Conservation (phyloP, 495 filamentous ascomycete genomes). For the Xylaria bambusicola region DNA sequence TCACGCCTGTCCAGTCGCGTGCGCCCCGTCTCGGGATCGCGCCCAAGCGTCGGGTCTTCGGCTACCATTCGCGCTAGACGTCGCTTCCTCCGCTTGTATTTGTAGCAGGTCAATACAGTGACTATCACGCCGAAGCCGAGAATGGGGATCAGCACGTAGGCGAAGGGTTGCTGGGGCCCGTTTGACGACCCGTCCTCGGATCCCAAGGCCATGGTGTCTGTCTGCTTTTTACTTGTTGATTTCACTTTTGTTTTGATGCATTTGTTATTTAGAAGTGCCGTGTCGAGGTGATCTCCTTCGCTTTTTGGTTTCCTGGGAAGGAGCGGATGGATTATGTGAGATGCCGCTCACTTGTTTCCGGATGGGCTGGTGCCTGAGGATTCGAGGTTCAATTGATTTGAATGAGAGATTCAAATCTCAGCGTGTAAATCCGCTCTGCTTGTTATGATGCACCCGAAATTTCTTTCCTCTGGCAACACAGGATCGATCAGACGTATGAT, state of each 20-base stretch:
- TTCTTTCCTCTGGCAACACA: not conserved
- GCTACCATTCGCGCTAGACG: not conserved
- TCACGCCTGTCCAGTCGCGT: slow-evolving; percentile 3
- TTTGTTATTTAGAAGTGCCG: no score
- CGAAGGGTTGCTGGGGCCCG: slow-evolving; percentile 20
- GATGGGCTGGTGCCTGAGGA: not conserved
- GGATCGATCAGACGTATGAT: not conserved
- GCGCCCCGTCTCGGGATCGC: slow-evolving; percentile 14
- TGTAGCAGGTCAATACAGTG: slow-evolving; percentile 26
- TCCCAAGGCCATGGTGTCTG: not conserved
- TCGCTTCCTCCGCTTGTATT: slow-evolving; percentile 24
- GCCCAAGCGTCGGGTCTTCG: not conserved
- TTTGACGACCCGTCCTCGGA: not conserved
- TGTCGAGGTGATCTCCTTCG: no score
- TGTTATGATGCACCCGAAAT: not conserved
- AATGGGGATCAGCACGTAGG: slow-evolving; percentile 31
- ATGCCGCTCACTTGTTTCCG: no score
- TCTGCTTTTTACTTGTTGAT: not conserved
- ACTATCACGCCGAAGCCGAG: slow-evolving; percentile 28
- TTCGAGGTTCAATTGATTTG: no score
- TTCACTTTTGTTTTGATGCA: no score
- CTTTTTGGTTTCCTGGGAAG: no score
- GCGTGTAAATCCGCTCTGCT: not conserved
- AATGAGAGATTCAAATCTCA: not conserved
- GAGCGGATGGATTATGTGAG: no score